Base-by-base conservation (phyloP, 768 basidiomycete species). In the Amanita polypyramis region DNA sequence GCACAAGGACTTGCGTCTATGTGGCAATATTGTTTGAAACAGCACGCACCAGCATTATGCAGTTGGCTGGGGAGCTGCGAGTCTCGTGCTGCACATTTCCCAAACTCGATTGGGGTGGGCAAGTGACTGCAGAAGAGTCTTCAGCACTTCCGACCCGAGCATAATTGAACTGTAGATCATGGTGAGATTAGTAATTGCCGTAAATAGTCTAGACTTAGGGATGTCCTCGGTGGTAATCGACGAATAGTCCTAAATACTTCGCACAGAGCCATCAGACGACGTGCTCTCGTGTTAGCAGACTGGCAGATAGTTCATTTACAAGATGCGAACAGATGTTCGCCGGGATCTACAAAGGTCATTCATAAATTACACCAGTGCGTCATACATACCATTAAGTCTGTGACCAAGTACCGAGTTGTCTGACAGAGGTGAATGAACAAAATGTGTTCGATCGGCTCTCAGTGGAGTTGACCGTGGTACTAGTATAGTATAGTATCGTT, bases 151-250 rank as follows among this genome's bases (percentile, higher is more conserved):
- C 5, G 39, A 27, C 25, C 19, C 20, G 20, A 23, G 19, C 39
- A 20, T 23, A 11, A 40, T 20, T 40, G 43, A 21, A 15, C n/a
- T 37, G 45, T 35, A 36, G 45, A 46, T 46, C 34, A 37, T 27
- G 19, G 12, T 25, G 42, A 19, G 42, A 29, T 43, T 43, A 33
- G 29, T 33, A 33, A 34, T n/a, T 46, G 34, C 35, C 45, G 45
- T 46, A 46, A 46, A 34, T 37, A 46, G 45, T 20, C 15, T 41
- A 41, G 39, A 40, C 8, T 10, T 21, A 20, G 23, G 20, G 44
- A 19, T 33, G 32, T 35, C 39, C 21, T 40, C 39, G 39, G 39
- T 20, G 39, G 19, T 5, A 40, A 40, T 11, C 20, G 39, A 40
- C 21, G 34, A 12, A 35, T 35, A 35, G 34, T 35, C 15, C 34